Conservation (phyloP, 2,329 filamentous ascomycete species). For the Fusarium sp. region DNA sequence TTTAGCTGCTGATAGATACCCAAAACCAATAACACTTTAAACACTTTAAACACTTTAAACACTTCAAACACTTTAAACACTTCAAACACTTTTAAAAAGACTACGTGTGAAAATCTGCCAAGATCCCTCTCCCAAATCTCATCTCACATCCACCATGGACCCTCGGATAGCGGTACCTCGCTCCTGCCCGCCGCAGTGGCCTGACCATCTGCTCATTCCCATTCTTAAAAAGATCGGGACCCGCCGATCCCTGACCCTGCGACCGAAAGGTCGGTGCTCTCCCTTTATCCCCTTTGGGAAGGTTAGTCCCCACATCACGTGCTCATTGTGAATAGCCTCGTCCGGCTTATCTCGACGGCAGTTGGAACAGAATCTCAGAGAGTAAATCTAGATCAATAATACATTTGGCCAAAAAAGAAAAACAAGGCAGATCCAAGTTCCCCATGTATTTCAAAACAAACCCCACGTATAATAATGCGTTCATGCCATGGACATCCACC, state of each 20-base stretch:
- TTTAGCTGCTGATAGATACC: conserved; percentile 29
- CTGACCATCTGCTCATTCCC: conserved; percentile 45
- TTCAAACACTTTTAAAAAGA: not conserved
- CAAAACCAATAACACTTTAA: conserved; percentile 21
- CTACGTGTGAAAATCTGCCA: not conserved
- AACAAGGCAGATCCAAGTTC: not conserved
- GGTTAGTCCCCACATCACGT: not conserved
- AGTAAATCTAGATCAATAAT: not conserved
- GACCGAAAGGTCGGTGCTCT: not conserved
- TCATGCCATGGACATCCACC: not conserved
- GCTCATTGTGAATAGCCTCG: not conserved
- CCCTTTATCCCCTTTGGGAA: conserved; percentile 9
- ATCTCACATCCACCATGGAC: conserved; percentile 6
- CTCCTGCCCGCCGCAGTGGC: conserved; percentile 28
- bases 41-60: not conserved
- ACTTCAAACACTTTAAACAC: not conserved
- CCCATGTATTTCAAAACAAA: not conserved
- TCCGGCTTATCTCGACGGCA: not conserved
- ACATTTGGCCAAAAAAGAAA: not conserved
- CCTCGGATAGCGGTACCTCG: not conserved
- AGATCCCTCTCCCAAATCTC: conserved; percentile 4
- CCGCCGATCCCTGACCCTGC: conserved; percentile 24
- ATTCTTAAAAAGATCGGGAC: conserved; percentile 25
- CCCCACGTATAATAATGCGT: not conserved
- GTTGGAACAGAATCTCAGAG: not conserved